phyloP scores from a whole-genome alignment of 2,329 filamentous ascomycete genomes.

The Furcasterigmium sp. region DNA sequence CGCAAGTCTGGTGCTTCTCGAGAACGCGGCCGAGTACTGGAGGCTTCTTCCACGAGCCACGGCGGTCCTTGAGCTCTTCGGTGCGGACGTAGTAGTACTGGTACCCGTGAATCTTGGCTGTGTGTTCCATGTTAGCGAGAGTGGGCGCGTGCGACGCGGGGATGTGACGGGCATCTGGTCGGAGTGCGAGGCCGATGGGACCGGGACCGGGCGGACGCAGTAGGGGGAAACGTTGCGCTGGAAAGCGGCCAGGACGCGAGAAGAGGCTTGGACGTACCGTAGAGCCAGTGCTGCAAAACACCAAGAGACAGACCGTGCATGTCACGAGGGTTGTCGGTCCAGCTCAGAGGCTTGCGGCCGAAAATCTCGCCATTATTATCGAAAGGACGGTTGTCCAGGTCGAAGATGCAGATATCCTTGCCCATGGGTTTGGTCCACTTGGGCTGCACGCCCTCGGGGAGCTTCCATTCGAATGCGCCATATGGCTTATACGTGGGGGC shows the following conservation, averaged over 20 bases:
- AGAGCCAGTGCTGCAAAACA: constrained; percentile 38
- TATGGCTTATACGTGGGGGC: constrained; percentile 20
- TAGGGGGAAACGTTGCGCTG: neutral
- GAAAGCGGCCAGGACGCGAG: neutral
- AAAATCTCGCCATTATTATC: constrained; percentile 29
- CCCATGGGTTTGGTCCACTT: constrained; percentile 28
- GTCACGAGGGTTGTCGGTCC: constrained; percentile 21
- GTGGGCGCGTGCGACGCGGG: too few species aligned
- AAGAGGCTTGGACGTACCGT: constrained; percentile 20
- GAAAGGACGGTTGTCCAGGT: constrained; percentile 37
- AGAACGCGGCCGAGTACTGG: constrained; percentile 35
- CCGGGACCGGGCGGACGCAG: neutral
- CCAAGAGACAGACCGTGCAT: constrained; percentile 33
- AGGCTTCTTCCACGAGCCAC: constrained; percentile 42
- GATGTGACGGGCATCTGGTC: neutral
- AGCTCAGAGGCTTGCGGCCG: constrained; percentile 25
- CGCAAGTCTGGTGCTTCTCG: constrained; percentile 34
- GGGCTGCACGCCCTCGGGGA: constrained; percentile 16
- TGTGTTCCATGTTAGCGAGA: constrained; percentile 12
- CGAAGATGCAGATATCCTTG: constrained; percentile 37
- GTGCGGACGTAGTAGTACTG: constrained; percentile 39
- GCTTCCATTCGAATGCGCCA: constrained; percentile 25
- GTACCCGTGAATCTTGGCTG: constrained; percentile 40
- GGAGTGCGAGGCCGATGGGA: neutral
- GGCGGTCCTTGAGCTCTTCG: constrained; percentile 30